Conservation (phyloP, 192 early-diverging fungal species). For the Linnemannia schmuckeri region DNA sequence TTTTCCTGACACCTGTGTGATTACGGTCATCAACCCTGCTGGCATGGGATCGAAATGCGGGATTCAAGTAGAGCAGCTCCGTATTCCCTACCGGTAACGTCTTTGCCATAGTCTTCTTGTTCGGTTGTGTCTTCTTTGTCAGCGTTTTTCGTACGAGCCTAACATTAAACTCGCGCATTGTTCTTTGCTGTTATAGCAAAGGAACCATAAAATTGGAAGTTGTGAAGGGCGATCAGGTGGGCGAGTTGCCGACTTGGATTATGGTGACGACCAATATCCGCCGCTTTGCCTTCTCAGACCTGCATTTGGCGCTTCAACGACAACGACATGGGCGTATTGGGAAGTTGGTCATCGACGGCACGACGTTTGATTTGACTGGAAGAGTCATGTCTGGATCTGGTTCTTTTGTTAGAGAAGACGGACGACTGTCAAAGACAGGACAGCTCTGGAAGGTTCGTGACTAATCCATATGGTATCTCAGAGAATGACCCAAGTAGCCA, state of each 20-base stretch:
- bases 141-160: neutral
- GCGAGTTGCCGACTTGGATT: conserved; percentile 50
- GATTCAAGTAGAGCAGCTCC: conserved; percentile 75
- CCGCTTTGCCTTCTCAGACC: conserved; percentile 66
- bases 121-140: neutral
- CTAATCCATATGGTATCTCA: too few relatives aligned
- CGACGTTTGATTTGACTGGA: conserved; percentile 57
- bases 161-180: neutral
- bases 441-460: conserved; percentile 25
- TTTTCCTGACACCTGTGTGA: conserved; percentile 69
- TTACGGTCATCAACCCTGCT: conserved; percentile 76
- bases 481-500: neutral
- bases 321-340: conserved; percentile 23
- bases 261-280: conserved; percentile 75
- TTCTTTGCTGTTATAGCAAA: conserved; percentile 20
- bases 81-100: conserved; percentile 71
- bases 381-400: neutral
- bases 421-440: neutral
- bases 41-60: conserved; percentile 75
- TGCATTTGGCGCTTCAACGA: conserved; percentile 21
- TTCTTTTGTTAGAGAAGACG: conserved; percentile 17
- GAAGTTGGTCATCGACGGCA: conserved; percentile 40
- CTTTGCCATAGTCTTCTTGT: neutral
- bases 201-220: conserved; percentile 35
- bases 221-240: conserved; percentile 17